phyloP scores from a whole-genome alignment of 2,329 filamentous ascomycete genomes.

The Paecilomyces niveus region DNA sequence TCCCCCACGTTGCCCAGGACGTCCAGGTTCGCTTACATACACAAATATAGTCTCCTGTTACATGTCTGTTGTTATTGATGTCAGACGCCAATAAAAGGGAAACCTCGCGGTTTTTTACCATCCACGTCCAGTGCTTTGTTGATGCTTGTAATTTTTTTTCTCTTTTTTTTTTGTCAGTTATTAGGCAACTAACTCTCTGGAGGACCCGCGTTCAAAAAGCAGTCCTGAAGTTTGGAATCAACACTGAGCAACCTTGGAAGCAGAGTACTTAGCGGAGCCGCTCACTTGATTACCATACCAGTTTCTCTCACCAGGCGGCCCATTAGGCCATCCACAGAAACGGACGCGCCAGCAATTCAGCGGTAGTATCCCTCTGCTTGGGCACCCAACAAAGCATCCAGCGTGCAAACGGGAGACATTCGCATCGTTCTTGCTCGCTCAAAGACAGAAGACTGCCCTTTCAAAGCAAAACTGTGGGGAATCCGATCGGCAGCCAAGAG shows the following conservation, averaged over 20 bases:
- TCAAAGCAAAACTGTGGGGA: constrained; percentile 4
- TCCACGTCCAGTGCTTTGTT: too few relatives aligned
- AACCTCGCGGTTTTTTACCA: too few relatives aligned
- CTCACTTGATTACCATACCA: not conserved
- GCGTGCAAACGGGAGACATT: constrained; percentile 13
- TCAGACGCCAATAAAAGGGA: too few relatives aligned
- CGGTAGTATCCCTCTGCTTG: constrained; percentile 11
- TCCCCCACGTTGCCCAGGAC: not conserved
- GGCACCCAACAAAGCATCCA: constrained; percentile 14
- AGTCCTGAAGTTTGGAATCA: too few relatives aligned
- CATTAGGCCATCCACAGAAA: not conserved
- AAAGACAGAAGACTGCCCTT: constrained; percentile 8
- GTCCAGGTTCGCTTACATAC: not conserved
- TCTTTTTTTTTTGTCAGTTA: too few relatives aligned
- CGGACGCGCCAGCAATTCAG: constrained; percentile 11
- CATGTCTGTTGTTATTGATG: too few relatives aligned
- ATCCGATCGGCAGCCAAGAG: constrained; percentile 9
- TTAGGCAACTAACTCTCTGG: too few relatives aligned
- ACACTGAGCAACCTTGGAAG: too few relatives aligned
- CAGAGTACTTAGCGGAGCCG: too few relatives aligned
- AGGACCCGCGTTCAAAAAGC: too few relatives aligned
- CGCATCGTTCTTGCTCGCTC: constrained; percentile 3
- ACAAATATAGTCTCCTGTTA: too few relatives aligned
- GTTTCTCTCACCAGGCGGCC: not conserved
- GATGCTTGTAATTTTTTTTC: too few relatives aligned